These are phyloP conservation scores for Triangularia verruculosa DNA, from an alignment of 2,329 filamentous ascomycete genomes.

Conservation along the genomic window DNA sequence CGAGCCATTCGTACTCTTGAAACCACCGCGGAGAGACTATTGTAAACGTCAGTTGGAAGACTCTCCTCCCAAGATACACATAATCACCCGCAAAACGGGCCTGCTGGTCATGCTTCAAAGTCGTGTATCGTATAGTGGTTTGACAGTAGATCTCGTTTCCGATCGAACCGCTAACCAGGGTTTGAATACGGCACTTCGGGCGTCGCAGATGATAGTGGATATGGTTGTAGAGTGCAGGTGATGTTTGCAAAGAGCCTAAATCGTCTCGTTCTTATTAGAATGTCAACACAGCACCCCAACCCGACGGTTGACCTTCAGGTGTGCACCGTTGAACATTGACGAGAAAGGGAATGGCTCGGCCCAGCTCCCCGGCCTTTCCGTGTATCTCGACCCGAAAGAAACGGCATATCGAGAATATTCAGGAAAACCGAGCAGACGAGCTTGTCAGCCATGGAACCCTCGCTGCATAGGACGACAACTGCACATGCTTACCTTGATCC, in stretches of 20 bases:
- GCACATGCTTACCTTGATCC: background rate
- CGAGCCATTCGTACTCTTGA: background rate
- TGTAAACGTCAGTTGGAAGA: background rate
- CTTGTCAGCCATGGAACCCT: background rate
- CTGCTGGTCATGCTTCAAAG: background rate
- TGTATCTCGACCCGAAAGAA: background rate
- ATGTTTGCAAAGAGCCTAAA: conserved; percentile 18
- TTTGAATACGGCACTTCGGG: background rate
- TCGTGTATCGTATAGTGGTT: background rate
- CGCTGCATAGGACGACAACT: background rate
- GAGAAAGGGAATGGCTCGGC: background rate
- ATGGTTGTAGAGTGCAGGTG: conserved; percentile 5
- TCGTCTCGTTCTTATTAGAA: background rate
- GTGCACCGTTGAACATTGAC: background rate
- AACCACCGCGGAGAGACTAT: background rate
- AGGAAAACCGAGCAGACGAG: background rate
- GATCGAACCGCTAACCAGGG: conserved; percentile 6
- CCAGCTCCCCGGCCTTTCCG: background rate
- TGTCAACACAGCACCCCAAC: background rate
- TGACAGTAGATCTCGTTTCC: background rate
- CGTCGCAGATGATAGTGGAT: background rate
- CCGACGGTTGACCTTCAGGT: background rate
- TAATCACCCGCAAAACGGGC: background rate
- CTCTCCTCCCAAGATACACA: background rate
- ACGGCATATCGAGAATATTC: background rate